phyloP scores from a whole-genome alignment of 169 alveolate genomes.

The Eimeria brunetti region DNA sequence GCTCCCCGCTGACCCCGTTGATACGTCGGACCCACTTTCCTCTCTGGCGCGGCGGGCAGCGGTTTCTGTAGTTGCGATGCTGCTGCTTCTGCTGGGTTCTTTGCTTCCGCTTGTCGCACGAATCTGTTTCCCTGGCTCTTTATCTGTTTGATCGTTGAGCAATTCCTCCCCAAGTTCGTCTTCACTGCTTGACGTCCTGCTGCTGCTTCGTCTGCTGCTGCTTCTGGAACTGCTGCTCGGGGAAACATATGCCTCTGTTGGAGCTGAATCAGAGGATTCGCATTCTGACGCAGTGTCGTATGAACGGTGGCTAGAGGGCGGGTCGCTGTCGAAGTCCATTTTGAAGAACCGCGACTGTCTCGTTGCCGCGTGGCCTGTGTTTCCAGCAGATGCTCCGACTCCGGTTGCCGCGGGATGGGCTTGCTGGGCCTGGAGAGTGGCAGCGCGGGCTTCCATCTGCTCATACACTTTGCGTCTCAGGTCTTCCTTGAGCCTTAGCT shows the following conservation, averaged over 20 bases:
- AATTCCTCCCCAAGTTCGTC: not conserved
- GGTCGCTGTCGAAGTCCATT: conserved; percentile 40
- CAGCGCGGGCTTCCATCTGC: conserved; percentile 71
- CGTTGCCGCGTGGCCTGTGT: not conserved
- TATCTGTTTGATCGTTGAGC: not conserved
- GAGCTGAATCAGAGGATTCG: conserved; percentile 51
- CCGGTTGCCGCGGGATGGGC: not conserved
- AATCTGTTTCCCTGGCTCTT: not conserved
- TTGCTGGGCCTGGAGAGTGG: not conserved
- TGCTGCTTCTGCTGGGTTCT: conserved; percentile 40
- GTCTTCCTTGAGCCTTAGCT: conserved; percentile 53
- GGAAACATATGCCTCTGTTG: conserved; percentile 63
- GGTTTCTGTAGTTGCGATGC: conserved; percentile 24
- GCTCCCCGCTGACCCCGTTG: not conserved
- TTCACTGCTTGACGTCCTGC: conserved; percentile 47
- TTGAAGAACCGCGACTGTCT: conserved; percentile 15
- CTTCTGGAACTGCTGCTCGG: conserved; percentile 52
- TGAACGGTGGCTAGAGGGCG: conserved; percentile 60
- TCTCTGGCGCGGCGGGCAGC: not conserved
- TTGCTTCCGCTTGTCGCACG: not conserved
- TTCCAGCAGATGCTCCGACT: not conserved
- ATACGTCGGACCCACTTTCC: not conserved
- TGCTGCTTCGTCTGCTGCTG: conserved; percentile 43
- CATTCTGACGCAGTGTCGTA: conserved; percentile 50
- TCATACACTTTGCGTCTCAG: conserved; percentile 51